These are phyloP conservation scores for Quercus lobata DNA, from an alignment of 331 rosid species.

Conservation along the genomic window DNA sequence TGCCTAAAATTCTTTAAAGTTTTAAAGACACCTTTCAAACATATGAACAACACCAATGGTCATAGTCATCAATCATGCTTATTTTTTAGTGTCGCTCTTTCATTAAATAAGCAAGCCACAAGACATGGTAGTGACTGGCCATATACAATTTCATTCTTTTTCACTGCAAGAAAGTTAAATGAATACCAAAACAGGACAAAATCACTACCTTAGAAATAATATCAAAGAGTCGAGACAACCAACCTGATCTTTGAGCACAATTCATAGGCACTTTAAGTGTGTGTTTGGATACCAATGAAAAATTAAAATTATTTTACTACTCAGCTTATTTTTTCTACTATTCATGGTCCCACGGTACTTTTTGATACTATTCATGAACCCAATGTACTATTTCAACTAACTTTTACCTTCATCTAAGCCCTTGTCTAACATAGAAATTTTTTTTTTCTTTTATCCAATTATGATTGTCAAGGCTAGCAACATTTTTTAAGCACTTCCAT, in stretches of 20 bases:
- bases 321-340: too few species aligned
- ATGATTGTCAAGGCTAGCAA: too few species aligned
- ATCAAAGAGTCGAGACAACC: neutral
- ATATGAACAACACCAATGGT: neutral
- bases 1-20: neutral
- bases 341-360: too few species aligned
- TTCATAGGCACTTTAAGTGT: too few species aligned
- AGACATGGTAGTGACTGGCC: conserved; percentile 15
- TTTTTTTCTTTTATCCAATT: neutral
- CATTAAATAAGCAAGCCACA: conserved; percentile 19
- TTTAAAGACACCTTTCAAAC: neutral
- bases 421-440: neutral
- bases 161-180: neutral
- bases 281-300: too few species aligned
- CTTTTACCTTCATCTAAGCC: neutral
- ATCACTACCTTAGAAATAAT: neutral
- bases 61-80: neutral
- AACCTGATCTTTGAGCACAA: too few species aligned
- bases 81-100: neutral
- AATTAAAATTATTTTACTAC: too few species aligned
- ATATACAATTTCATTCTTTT: neutral
- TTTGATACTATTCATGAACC: too few species aligned
- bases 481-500: too few species aligned
- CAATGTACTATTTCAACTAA: too few species aligned
- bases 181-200: neutral